phyloP scores from a whole-genome alignment of 2,329 filamentous ascomycete species.

The Xylariaceae sp. region DNA sequence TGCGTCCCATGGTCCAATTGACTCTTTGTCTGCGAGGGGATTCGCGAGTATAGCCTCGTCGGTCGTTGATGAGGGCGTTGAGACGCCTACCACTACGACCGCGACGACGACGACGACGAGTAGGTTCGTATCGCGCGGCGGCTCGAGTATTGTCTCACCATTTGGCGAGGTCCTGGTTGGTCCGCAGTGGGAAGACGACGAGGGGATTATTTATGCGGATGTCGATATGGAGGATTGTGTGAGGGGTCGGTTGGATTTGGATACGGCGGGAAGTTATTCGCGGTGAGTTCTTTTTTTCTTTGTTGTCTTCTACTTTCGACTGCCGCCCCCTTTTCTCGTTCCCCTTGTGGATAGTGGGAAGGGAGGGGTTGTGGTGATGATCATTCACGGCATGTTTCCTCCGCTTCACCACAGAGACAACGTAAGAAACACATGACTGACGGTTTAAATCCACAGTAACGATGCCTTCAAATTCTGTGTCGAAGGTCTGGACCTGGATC shows the following conservation, averaged over 20 bases:
- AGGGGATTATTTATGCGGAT: slow-evolving; percentile 62
- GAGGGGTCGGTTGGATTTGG: slow-evolving; percentile 73
- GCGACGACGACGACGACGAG: not conserved
- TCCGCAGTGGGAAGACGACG: slow-evolving; percentile 76
- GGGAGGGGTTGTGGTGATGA: not conserved
- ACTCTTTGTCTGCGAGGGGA: not conserved
- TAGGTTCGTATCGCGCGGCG: slow-evolving; percentile 62
- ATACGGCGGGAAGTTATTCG: slow-evolving; percentile 81
- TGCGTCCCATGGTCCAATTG: not conserved
- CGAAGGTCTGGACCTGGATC: slow-evolving; percentile 52
- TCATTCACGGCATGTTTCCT: not conserved
- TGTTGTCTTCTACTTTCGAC: not conserved
- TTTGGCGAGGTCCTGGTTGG: slow-evolving; percentile 74
- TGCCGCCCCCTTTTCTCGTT: slow-evolving; percentile 4
- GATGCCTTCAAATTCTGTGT: slow-evolving; percentile 59
- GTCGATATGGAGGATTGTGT: slow-evolving; percentile 87
- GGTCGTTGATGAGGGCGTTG: slow-evolving; percentile 23
- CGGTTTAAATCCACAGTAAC: slow-evolving; percentile 36
- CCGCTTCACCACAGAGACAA: no score
- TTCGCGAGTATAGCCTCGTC: slow-evolving; percentile 6
- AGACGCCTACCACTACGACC: slow-evolving; percentile 14
- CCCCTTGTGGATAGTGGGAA: not conserved
- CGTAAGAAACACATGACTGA: slow-evolving; percentile 9
- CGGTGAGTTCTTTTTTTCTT: slow-evolving; percentile 44
- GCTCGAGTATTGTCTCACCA: slow-evolving; percentile 76